Percentiles rank a stretch among this genome's conserved stretches.
Evolutionary conservation across 2,329 filamentous ascomycete species (phyloP).

Genomic region (Trichoderma gracile): DNA sequence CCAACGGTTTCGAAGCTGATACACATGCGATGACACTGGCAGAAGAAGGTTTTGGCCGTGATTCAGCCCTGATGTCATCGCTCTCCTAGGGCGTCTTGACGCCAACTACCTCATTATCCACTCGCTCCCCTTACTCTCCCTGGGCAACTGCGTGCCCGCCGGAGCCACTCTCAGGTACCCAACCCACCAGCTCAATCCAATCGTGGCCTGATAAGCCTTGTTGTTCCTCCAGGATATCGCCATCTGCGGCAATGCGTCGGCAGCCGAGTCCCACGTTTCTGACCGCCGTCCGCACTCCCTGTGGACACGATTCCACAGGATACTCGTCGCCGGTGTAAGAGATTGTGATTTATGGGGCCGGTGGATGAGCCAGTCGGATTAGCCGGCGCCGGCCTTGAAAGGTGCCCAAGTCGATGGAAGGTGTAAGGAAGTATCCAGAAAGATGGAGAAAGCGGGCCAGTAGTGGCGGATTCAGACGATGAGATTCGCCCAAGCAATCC

Average conservation of each 20-base stretch:
- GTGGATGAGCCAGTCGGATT: conserved; percentile 20
- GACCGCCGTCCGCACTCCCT: background rate
- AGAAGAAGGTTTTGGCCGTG: conserved; percentile 17
- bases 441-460: conserved; percentile 11
- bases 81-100: background rate
- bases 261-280: background rate
- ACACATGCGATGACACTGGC: background rate
- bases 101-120: conserved; percentile 8
- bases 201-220: background rate
- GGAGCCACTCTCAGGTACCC: conserved; percentile 8
- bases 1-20: background rate
- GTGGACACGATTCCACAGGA: conserved; percentile 9
- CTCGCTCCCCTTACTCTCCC: background rate
- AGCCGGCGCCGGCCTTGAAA: conserved; percentile 1
- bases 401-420: background rate
- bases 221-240: conserved; percentile 1
- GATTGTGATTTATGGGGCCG: conserved; percentile 9
- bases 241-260: conserved; percentile 8
- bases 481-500: conserved; percentile 3
- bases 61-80: conserved; percentile 23
- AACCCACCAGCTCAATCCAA: conserved; percentile 4
- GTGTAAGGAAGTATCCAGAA: background rate
- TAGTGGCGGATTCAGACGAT: conserved; percentile 9
- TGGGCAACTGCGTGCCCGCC: background rate
- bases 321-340: conserved; percentile 12